Base-by-base conservation (phyloP, 2,329 filamentous ascomycete genomes). In the Pezicula carpinea region DNA sequence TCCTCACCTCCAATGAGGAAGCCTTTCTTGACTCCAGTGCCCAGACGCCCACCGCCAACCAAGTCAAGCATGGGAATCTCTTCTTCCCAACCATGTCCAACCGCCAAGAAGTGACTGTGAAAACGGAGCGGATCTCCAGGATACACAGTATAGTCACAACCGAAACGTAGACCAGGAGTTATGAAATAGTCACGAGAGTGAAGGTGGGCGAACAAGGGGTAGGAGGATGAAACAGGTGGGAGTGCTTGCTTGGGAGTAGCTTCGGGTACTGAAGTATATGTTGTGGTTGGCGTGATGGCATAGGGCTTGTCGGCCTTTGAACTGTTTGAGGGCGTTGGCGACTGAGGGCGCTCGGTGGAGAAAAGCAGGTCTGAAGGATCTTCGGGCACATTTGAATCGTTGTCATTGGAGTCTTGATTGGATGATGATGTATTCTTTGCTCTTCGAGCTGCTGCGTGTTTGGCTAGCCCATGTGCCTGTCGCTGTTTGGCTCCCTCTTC, bases 1-100 rank as follows among this genome's bases (percentile, higher is more conserved):
- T 77, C 70, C 57, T 79, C 74, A 0, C 89, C 90, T 6, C 91
- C 92, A 48, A 99, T 77, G 45, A 99, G 70, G 59, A 90, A 96
- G 0, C 89, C 88, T 69, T 99, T 99, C 75, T 99, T 99, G 17
- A 97, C 93, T 42, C 89, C 89, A 2, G 93, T 97, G 0, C 91
- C 93, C 53, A 99, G 67, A 56, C 93, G 77, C 5, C 93, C 93
- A 6, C 89, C 90, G 17, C 83, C 86, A 14, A 97, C 85, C 13
- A 99, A 72, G 55, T 96, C 87, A 56, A 96, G 76, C 60, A 97
- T 72, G 32, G 87, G 79, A 47, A 99, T 85, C 57, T 90, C 82
- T 59, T 96, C 81, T 51, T 96, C 83, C 89, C 90, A 97, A n/a
- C 75, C 82, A 57, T 87, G 81, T 26, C 87, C 82, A n/a, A 85